phyloP scores from a whole-genome alignment of 306 rosid species.

The Medicago ruthenica region DNA sequence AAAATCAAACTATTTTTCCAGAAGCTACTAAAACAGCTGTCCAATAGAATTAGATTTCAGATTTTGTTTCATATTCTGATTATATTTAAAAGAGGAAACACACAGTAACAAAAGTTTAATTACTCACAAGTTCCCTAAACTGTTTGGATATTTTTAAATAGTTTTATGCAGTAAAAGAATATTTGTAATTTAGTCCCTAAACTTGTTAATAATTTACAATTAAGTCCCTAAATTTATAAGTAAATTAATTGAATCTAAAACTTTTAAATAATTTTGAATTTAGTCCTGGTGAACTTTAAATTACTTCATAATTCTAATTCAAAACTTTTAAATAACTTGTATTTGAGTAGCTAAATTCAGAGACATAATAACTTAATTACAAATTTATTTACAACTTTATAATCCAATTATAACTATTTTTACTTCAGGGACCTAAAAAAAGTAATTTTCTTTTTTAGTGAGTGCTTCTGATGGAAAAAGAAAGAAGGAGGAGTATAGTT shows the following conservation, averaged over 20 bases:
- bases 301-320: no score
- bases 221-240: background rate
- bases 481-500: background rate
- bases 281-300: no score
- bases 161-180: background rate
- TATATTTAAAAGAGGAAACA: background rate
- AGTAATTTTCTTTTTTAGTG: background rate
- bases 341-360: background rate
- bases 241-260: background rate
- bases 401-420: background rate
- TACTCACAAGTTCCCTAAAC: background rate
- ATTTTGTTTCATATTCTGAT: slow-evolving; percentile 1
- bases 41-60: background rate
- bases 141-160: background rate
- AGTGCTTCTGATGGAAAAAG: background rate
- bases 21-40: background rate
- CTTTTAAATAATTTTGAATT: no score
- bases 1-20: background rate
- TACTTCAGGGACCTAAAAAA: background rate
- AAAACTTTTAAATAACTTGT: no score
- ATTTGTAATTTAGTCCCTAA: background rate
- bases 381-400: background rate
- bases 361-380: background rate
- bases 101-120: background rate
- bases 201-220: background rate